These are phyloP conservation scores for Stagonosporopsis vannaccii DNA, from an alignment of 2,329 filamentous ascomycete genomes.

Conservation along the genomic window DNA sequence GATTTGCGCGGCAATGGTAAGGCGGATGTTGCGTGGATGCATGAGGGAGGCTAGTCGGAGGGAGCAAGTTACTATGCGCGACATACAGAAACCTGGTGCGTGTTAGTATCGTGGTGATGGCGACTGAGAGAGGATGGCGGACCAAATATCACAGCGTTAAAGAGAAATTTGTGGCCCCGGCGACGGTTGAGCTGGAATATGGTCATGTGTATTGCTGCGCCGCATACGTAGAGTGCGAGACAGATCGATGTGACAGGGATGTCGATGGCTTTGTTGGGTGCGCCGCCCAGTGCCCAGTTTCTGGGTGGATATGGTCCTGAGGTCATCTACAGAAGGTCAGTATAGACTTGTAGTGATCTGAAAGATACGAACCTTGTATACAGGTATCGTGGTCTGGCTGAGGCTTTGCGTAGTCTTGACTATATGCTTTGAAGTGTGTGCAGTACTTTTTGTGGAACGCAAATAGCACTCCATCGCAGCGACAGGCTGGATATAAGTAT, in stretches of 20 bases:
- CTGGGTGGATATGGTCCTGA: constrained; percentile 33
- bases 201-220: constrained; percentile 50
- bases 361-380: neutral
- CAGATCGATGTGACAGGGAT: constrained; percentile 52
- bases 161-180: constrained; percentile 51
- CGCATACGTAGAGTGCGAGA: constrained; percentile 47
- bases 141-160: constrained; percentile 49
- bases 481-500: neutral
- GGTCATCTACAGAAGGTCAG: constrained; percentile 6
- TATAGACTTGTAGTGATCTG: neutral
- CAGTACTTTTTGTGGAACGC: neutral
- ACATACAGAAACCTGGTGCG: constrained; percentile 51
- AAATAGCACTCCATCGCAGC: neutral
- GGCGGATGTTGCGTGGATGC: constrained; percentile 48
- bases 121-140: neutral
- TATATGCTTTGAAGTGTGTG: neutral
- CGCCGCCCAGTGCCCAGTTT: constrained; percentile 47
- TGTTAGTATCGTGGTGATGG: neutral
- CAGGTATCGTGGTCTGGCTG: no score
- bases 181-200: constrained; percentile 49
- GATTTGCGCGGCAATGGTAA: constrained; percentile 67
- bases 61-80: constrained; percentile 49
- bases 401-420: neutral
- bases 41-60: constrained; percentile 43
- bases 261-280: constrained; percentile 43